These are phyloP conservation scores for Suillus decipiens DNA, from an alignment of 768 basidiomycete genomes.

Conservation along the genomic window DNA sequence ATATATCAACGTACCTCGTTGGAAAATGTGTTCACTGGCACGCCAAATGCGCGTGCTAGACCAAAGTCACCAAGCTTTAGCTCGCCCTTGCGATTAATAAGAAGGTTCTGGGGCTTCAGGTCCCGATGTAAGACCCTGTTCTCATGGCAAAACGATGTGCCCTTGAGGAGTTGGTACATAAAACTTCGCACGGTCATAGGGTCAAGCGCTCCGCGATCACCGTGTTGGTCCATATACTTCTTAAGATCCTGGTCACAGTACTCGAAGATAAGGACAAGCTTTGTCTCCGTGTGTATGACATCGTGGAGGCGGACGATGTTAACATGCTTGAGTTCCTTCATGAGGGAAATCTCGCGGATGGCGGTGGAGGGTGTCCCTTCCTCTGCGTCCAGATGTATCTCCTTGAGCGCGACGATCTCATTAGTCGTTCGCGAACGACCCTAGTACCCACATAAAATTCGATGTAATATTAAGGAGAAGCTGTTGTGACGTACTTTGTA, in stretches of 20 bases:
- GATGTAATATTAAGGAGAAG: background rate
- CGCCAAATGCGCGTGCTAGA: slow-evolving; percentile 94
- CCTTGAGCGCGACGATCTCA: slow-evolving; percentile 97
- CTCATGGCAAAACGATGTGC: slow-evolving; percentile 98
- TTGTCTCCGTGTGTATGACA: slow-evolving; percentile 98
- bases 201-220: slow-evolving; percentile 93
- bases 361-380: slow-evolving; percentile 99
- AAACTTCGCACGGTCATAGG: slow-evolving; percentile 89
- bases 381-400: slow-evolving; percentile 98
- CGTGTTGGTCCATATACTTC: slow-evolving; percentile 98
- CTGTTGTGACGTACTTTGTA: slow-evolving; percentile 68
- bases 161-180: slow-evolving; percentile 96
- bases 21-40: slow-evolving; percentile 98
- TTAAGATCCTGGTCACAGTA: slow-evolving; percentile 98
- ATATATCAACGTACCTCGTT: slow-evolving; percentile 67
- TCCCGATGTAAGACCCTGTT: slow-evolving; percentile 98
- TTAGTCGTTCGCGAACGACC: slow-evolving; percentile 97
- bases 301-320: slow-evolving; percentile 98
- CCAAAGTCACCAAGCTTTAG: slow-evolving; percentile 98
- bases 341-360: slow-evolving; percentile 97
- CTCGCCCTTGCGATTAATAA: slow-evolving; percentile 97
- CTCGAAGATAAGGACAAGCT: slow-evolving; percentile 97
- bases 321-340: slow-evolving; percentile 99
- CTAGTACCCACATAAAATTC: slow-evolving; percentile 38
- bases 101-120: slow-evolving; percentile 96